phyloP scores from a whole-genome alignment of 2,329 filamentous ascomycete genomes.

The Emergomyces orientalis region DNA sequence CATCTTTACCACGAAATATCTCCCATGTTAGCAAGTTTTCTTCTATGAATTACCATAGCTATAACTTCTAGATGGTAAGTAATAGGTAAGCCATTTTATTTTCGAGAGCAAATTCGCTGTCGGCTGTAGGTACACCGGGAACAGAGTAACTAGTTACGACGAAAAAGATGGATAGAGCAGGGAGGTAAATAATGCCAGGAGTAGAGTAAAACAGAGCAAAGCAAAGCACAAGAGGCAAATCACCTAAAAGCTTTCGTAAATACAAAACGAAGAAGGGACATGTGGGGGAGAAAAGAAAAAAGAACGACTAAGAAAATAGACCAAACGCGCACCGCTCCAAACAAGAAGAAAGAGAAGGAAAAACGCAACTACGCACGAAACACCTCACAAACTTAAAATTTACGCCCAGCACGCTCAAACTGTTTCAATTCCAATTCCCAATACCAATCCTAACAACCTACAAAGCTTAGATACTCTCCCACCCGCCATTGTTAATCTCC shows the following conservation, averaged over 20 bases:
- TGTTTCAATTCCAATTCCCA: not conserved
- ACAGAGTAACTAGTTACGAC: not conserved
- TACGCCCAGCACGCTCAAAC: not conserved
- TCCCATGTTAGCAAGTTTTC: not conserved
- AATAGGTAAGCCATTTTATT: not conserved
- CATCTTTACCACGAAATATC: too few relatives aligned
- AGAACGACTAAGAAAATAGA: not conserved
- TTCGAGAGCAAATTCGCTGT: not conserved
- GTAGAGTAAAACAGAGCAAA: not conserved
- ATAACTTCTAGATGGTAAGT: not conserved
- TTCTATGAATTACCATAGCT: not conserved
- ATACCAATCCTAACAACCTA: not conserved
- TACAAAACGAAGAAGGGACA: not conserved
- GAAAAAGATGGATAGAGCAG: not conserved
- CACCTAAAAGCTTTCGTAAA: not conserved
- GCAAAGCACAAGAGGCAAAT: not conserved
- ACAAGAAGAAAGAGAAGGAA: not conserved
- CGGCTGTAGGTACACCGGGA: not conserved
- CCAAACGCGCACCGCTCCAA: not conserved
- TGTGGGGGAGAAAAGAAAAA: not conserved
- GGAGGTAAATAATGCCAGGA: not conserved
- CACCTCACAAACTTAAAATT: not conserved
- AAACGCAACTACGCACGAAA: not conserved
- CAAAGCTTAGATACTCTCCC: slow-evolving; percentile 58
- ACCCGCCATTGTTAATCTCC: slow-evolving; percentile 94